These are phyloP conservation scores for Lablab purpureus DNA, from an alignment of 306 rosid genomes.

Conservation along the genomic window DNA sequence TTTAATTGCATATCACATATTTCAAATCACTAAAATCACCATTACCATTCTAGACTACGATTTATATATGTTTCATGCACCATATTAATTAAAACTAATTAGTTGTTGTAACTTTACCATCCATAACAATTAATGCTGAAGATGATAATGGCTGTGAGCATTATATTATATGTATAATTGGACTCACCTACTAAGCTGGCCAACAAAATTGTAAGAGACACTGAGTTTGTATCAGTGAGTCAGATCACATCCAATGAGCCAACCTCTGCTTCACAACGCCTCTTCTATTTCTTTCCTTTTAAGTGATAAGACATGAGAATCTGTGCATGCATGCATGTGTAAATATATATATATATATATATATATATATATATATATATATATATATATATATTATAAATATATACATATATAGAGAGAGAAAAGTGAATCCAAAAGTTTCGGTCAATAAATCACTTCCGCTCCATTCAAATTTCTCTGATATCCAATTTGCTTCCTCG, in stretches of 20 bases:
- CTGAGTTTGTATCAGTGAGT: constrained; percentile 26
- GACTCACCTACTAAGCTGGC: not conserved
- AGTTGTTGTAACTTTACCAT: not conserved
- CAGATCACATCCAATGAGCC: constrained; percentile 26
- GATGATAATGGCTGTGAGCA: not conserved
- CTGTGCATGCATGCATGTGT: constrained; percentile 25
- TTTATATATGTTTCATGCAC: not conserved
- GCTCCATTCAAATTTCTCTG: constrained; percentile 35
- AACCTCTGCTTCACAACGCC: constrained; percentile 35
- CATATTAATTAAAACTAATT: not conserved
- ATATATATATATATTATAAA: too few relatives aligned
- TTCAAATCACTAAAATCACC: constrained; percentile 33
- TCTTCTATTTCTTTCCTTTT: constrained; percentile 42
- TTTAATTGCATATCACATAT: constrained; percentile 18
- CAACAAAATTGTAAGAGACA: constrained; percentile 24
- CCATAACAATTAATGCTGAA: constrained; percentile 1
- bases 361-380: too few relatives aligned
- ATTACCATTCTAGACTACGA: not conserved
- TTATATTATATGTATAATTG: not conserved
- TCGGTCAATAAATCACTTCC: constrained; percentile 1
- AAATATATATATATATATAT: too few relatives aligned
- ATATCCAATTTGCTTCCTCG: constrained; percentile 39
- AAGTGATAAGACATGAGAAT: constrained; percentile 47
- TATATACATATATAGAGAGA: not conserved
- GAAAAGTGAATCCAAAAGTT: constrained; percentile 12